phyloP scores from a whole-genome alignment of 164 flowering plant genomes.

The Hamamelis virginiana region DNA sequence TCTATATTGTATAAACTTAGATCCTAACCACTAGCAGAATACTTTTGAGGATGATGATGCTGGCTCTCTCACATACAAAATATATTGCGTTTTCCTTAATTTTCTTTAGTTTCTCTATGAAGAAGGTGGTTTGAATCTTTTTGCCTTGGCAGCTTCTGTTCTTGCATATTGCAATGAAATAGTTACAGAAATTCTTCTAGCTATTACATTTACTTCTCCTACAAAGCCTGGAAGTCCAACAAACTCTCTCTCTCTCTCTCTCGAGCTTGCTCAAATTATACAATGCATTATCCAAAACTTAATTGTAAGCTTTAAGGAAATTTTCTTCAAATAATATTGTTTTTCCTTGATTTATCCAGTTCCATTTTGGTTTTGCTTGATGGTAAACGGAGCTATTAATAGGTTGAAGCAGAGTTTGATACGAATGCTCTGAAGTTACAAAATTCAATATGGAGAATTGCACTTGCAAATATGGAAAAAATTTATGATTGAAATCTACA shows the following conservation, averaged over 20 bases:
- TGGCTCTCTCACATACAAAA: slow-evolving; percentile 21
- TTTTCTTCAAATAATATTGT: too few relatives aligned
- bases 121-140: slow-evolving; percentile 9
- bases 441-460: neutral
- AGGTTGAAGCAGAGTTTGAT: too few relatives aligned
- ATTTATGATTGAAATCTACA: neutral
- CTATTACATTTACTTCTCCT: too few relatives aligned
- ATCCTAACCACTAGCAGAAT: slow-evolving; percentile 22
- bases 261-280: too few relatives aligned
- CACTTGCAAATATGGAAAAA: too few relatives aligned
- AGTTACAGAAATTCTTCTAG: neutral
- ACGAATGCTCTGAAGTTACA: neutral
- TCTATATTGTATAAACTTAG: slow-evolving; percentile 24
- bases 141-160: slow-evolving; percentile 13
- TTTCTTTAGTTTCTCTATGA: neutral
- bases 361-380: too few relatives aligned
- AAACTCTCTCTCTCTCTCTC: too few relatives aligned
- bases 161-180: slow-evolving; percentile 11
- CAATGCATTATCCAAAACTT: too few relatives aligned
- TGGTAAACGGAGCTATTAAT: too few relatives aligned
- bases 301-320: too few relatives aligned
- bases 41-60: slow-evolving; percentile 16
- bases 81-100: slow-evolving; percentile 9
- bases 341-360: too few relatives aligned
- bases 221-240: too few relatives aligned